Evolutionary conservation across 805 yeast species (phyloP), one percentile per base, ranked within the genome.

Genomic region (Wickerhamiella dianesei): DNA sequence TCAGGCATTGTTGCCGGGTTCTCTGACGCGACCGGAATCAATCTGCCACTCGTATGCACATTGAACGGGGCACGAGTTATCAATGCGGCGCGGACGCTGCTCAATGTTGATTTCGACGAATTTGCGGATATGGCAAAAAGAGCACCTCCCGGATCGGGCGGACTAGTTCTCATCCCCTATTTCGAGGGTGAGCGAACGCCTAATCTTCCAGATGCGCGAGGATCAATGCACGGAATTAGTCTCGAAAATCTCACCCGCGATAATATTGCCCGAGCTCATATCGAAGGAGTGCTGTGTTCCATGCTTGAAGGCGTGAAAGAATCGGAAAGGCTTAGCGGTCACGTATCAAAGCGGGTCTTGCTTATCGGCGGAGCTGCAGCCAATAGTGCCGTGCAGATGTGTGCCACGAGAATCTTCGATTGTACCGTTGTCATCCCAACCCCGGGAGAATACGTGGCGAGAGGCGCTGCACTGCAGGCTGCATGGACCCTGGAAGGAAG

Each of bases 111-210:
- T 9, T 51, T 49, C n/a, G 49, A 45, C 19, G 57, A 44, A 21
- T 32, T 56, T 21, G 42, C 44, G 3, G 48, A 51, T 21, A 41
- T 53, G 4, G 59, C 57, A 9, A 37, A 49, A 9, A 35, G 29
- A 5, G 56, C 57, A 1, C 22, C 19, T 14, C 54, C 56, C 3
- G 56, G 53, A 1, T 21, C 56, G 2, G 50, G 45, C n/a, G 59
- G 59, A 0, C 25, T 56, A 2, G 55, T 52, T 2, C 52, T 56
- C 12, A 42, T 56, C 13, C 59, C 59, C 2, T 56, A 55, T 44
- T 56, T 53, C 44, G 56, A 56, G 37, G 59, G 59, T 9, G 59
- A 56, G 48, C 57, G 59, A n/a, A 56, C 59, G 22, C 59, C 59
- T 25, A 56, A 56, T 42, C 45, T 55, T 41, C 59, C 59, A 3